Percentiles rank a stretch among this genome's conserved stretches.
phyloP scores from a whole-genome alignment of 148 eudicot genomes.

The Rhododendron ferrugineum region DNA sequence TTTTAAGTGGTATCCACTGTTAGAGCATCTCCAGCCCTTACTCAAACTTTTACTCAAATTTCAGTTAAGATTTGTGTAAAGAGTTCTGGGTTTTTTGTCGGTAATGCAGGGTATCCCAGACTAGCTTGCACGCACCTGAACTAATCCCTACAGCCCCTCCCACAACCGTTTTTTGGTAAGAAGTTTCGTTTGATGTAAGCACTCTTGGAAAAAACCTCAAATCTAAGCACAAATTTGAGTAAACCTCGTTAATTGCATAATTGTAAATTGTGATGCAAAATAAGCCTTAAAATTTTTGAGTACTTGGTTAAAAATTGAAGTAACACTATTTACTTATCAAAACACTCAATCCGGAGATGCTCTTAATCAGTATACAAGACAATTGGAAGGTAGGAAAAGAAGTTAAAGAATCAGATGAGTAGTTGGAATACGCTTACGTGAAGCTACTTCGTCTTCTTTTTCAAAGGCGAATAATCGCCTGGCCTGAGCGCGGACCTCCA shows the following conservation, averaged over 20 bases:
- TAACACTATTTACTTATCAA: background rate
- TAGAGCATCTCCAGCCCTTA: background rate
- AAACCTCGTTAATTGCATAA: background rate
- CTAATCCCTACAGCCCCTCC: background rate
- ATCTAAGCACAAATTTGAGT: background rate
- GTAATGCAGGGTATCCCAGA: too few relatives aligned
- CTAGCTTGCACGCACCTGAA: background rate
- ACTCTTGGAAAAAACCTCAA: background rate
- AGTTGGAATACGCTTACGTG: slow-evolving; percentile 31
- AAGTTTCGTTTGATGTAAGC: background rate
- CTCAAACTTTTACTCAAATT: too few relatives aligned
- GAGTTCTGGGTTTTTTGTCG: too few relatives aligned
- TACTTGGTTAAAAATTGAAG: background rate
- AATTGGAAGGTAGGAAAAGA: background rate
- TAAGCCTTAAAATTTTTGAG: background rate
- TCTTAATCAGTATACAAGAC: background rate
- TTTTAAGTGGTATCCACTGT: background rate
- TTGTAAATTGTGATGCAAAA: background rate
- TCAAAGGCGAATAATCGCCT: slow-evolving; percentile 26
- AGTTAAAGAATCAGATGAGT: background rate
- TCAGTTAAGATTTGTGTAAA: too few relatives aligned
- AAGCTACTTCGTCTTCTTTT: slow-evolving; percentile 38
- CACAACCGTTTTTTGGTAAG: background rate
- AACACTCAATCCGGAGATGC: background rate
- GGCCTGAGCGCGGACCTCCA: slow-evolving; percentile 39